phyloP scores from a whole-genome alignment of 2,329 filamentous ascomycete species.

The Sarocladiaceae sp. region DNA sequence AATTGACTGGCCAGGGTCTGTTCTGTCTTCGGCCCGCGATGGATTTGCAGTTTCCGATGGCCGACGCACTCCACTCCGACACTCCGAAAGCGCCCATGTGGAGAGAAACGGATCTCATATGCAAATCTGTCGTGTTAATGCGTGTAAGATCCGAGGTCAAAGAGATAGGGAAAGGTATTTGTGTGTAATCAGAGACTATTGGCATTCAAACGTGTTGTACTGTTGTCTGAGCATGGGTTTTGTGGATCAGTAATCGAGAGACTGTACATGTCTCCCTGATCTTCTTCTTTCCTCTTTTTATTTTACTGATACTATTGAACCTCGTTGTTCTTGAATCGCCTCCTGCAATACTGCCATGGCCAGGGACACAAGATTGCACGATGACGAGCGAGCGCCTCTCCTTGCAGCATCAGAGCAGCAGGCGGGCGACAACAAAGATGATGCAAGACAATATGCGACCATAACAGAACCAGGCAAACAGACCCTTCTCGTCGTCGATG shows the following conservation, averaged over 20 bases:
- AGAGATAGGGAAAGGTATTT: too few relatives aligned
- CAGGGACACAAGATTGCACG: background rate
- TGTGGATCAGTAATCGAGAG: too few relatives aligned
- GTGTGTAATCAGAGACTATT: too few relatives aligned
- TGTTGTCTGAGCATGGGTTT: too few relatives aligned
- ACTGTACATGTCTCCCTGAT: too few relatives aligned
- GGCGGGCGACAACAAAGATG: background rate
- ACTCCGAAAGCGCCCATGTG: background rate
- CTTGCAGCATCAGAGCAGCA: background rate
- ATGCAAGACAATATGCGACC: background rate
- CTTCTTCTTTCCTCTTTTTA: too few relatives aligned
- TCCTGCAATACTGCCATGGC: background rate
- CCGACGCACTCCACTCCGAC: background rate
- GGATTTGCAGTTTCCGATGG: background rate
- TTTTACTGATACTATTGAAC: too few relatives aligned
- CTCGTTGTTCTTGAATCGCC: background rate
- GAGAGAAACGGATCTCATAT: background rate
- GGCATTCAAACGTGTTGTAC: too few relatives aligned
- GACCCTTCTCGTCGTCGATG: background rate
- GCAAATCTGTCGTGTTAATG: too few relatives aligned
- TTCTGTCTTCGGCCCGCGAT: background rate
- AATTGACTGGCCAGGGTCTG: too few relatives aligned
- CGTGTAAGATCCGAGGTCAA: too few relatives aligned
- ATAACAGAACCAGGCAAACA: background rate
- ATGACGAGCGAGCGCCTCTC: background rate